Evolutionary conservation across 2,329 filamentous ascomycete species (phyloP).

Genomic region (Eutypella sp.): DNA sequence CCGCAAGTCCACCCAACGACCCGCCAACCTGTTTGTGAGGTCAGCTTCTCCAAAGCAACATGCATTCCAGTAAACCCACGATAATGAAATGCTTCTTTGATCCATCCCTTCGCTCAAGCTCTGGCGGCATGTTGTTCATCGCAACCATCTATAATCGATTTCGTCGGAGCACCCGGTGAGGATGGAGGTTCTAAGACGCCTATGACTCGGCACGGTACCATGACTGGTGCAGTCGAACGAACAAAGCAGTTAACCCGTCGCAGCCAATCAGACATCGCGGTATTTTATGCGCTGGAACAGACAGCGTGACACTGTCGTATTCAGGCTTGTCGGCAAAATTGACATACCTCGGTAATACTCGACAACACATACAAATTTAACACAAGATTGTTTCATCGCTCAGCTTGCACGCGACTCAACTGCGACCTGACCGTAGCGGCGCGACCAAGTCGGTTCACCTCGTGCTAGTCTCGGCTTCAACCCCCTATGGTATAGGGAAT

Average conservation of each 20-base stretch:
- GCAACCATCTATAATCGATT: neutral
- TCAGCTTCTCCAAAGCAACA: neutral
- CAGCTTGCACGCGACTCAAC: too few relatives aligned
- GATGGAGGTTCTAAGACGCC: too few relatives aligned
- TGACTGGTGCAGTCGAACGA: neutral
- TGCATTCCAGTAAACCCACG: neutral
- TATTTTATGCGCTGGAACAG: too few relatives aligned
- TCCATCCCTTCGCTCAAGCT: neutral
- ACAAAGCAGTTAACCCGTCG: too few relatives aligned
- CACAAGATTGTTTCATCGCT: too few relatives aligned
- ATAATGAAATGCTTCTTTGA: neutral
- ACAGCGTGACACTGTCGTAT: neutral
- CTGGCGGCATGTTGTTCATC: neutral
- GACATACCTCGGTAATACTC: neutral
- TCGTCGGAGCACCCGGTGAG: too few relatives aligned
- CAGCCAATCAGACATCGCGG: neutral
- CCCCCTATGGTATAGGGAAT: too few relatives aligned
- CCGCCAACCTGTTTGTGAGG: constrained; percentile 31
- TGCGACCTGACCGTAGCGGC: too few relatives aligned
- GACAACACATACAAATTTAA: neutral
- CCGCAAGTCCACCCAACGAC: constrained; percentile 35
- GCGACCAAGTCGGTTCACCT: too few relatives aligned
- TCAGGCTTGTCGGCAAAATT: neutral
- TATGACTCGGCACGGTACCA: neutral
- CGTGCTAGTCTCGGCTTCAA: too few relatives aligned